Evolutionary conservation across 495 filamentous ascomycete genomes (phyloP).

Genomic region (Bathelium albidoporum): DNA sequence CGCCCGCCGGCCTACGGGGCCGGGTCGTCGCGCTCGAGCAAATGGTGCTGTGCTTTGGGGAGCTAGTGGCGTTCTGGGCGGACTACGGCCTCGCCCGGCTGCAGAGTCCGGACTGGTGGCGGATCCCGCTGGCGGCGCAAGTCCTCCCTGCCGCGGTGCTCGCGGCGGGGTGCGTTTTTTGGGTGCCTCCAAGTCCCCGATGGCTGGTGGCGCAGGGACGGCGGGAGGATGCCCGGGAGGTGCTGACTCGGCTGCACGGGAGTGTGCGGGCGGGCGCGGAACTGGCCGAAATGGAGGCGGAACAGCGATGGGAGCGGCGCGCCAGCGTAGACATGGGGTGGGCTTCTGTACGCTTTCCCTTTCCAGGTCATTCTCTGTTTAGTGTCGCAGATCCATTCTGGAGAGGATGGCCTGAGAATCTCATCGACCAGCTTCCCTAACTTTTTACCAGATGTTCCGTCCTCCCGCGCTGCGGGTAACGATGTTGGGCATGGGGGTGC

Average conservation of each 20-base stretch:
- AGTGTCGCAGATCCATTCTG: no score
- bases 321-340: neutral
- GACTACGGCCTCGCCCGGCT: neutral
- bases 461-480: neutral
- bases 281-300: neutral
- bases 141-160: constrained; percentile 32
- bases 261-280: neutral
- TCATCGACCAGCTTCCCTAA: no score
- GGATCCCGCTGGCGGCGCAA: constrained; percentile 36
- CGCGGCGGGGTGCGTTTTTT: constrained; percentile 20
- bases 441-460: neutral
- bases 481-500: neutral
- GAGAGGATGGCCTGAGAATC: no score
- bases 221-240: neutral
- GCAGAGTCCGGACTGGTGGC: constrained; percentile 27
- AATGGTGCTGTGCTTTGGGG: neutral
- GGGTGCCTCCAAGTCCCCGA: neutral
- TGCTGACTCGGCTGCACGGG: neutral
- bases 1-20: constrained; percentile 1
- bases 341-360: no score
- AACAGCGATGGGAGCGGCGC: neutral
- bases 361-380: no score
- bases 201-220: neutral
- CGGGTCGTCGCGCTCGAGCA: constrained; percentile 1
- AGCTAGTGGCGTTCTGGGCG: neutral